phyloP scores from a whole-genome alignment of 1,284 basidiomycete species.

The Stygiomarasmius scandens region DNA sequence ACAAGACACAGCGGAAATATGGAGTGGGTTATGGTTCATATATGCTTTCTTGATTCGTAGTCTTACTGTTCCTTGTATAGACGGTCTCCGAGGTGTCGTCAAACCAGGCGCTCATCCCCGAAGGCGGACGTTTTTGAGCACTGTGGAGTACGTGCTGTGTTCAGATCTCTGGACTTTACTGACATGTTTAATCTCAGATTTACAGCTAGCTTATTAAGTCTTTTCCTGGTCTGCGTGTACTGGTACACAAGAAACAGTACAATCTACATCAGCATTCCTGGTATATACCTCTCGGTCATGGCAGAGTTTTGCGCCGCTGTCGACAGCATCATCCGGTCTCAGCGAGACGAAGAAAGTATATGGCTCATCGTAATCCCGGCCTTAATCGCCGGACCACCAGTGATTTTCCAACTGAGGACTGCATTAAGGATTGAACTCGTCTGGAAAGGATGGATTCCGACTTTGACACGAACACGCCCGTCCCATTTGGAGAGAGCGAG shows the following conservation, averaged over 20 bases:
- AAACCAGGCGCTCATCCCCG: slow-evolving; percentile 26
- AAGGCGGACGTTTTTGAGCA: slow-evolving; percentile 17
- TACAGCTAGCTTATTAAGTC: not conserved
- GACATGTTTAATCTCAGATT: not conserved
- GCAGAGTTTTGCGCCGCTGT: slow-evolving; percentile 12
- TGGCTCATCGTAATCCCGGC: not conserved
- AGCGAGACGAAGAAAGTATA: not conserved
- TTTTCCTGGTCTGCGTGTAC: slow-evolving; percentile 25
- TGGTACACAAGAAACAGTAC: slow-evolving; percentile 34
- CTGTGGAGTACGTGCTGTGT: not conserved
- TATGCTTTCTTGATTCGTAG: not conserved
- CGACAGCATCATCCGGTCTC: not conserved
- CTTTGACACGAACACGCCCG: not conserved
- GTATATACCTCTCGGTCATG: slow-evolving; percentile 21
- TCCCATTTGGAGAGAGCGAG: slow-evolving; percentile 6
- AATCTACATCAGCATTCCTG: slow-evolving; percentile 27
- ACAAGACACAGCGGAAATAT: slow-evolving; percentile 23
- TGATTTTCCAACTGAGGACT: slow-evolving; percentile 1
- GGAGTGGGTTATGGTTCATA: slow-evolving; percentile 19
- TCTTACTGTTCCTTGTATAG: slow-evolving; percentile 11
- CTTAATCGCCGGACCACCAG: not conserved
- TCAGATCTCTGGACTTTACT: not conserved
- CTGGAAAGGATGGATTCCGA: slow-evolving; percentile 1
- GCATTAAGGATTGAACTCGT: slow-evolving; percentile 4
- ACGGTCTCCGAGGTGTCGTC: slow-evolving; percentile 23